Conservation (phyloP, 2,329 filamentous ascomycete species). For the Penicillium vulpinum region DNA sequence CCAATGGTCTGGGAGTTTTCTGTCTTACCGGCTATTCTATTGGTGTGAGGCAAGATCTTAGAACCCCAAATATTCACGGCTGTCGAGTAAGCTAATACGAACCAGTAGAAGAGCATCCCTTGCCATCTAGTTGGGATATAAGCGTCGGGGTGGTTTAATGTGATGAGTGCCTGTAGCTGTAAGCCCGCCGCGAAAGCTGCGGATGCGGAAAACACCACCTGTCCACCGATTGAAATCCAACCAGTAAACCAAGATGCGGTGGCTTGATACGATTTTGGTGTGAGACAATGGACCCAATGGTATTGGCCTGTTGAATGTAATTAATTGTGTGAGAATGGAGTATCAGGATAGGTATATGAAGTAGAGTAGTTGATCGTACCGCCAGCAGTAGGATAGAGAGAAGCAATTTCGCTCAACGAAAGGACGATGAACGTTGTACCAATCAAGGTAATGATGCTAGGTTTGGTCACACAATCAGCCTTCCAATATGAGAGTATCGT, state of each 20-base stretch:
- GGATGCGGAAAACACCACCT: slow-evolving; percentile 50
- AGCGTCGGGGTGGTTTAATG: slow-evolving; percentile 38
- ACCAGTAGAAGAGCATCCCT: slow-evolving; percentile 52
- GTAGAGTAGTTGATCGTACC: slow-evolving; percentile 7
- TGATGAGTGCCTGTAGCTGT: slow-evolving; percentile 47
- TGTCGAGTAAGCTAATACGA: slow-evolving; percentile 29
- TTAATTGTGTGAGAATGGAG: background rate
- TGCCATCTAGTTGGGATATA: slow-evolving; percentile 43
- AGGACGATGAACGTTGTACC: slow-evolving; percentile 43
- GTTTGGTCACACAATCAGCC: background rate
- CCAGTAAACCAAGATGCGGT: slow-evolving; percentile 46
- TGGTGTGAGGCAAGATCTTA: slow-evolving; percentile 27
- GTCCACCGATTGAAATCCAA: slow-evolving; percentile 51
- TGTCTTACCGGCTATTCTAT: slow-evolving; percentile 16
- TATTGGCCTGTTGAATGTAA: slow-evolving; percentile 41
- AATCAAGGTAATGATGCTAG: slow-evolving; percentile 45
- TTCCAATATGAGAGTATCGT: background rate
- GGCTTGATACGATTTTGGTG: slow-evolving; percentile 34
- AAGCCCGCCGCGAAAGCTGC: slow-evolving; percentile 51
- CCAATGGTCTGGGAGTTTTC: background rate
- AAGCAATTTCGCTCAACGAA: slow-evolving; percentile 45
- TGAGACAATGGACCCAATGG: slow-evolving; percentile 48
- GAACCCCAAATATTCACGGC: slow-evolving; percentile 46
- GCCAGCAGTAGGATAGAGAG: slow-evolving; percentile 32
- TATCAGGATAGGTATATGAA: background rate